Evolutionary conservation across 2,329 filamentous ascomycete genomes (phyloP).

Genomic region (Fusarium sp.): DNA sequence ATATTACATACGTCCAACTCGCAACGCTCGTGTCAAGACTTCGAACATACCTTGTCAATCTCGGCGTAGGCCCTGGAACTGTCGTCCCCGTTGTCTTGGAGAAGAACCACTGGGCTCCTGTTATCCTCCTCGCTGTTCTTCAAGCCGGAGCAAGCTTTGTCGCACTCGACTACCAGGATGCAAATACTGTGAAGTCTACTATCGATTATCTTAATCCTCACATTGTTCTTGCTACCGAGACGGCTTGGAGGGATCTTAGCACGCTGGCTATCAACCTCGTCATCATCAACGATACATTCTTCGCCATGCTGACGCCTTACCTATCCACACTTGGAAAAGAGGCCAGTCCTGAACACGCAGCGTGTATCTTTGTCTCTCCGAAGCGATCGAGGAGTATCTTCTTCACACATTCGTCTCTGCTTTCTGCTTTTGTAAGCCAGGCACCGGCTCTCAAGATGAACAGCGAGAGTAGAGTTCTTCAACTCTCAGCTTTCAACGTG

Average conservation of each 20-base stretch:
- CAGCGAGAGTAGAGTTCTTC: slow-evolving; percentile 68
- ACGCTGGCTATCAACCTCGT: slow-evolving; percentile 59
- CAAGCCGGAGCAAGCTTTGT: slow-evolving; percentile 71
- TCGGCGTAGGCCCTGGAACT: slow-evolving; percentile 66
- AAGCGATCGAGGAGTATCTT: slow-evolving; percentile 72
- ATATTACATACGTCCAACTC: slow-evolving; percentile 60
- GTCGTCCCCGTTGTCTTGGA: slow-evolving; percentile 78
- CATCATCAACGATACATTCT: slow-evolving; percentile 60
- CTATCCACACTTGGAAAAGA: slow-evolving; percentile 51
- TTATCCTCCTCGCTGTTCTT: slow-evolving; percentile 78
- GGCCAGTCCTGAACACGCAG: slow-evolving; percentile 63
- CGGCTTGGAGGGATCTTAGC: slow-evolving; percentile 58
- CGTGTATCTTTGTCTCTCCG: slow-evolving; percentile 74
- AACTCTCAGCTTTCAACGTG: slow-evolving; percentile 69
- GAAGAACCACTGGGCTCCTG: slow-evolving; percentile 77
- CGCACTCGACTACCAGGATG: slow-evolving; percentile 64
- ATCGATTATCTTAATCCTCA: slow-evolving; percentile 61
- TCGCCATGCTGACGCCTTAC: slow-evolving; percentile 55
- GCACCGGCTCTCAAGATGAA: slow-evolving; percentile 65
- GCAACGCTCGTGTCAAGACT: slow-evolving; percentile 57
- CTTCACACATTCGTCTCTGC: slow-evolving; percentile 72
- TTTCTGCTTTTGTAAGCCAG: slow-evolving; percentile 68
- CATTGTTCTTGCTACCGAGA: slow-evolving; percentile 63
- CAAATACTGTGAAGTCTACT: slow-evolving; percentile 59
- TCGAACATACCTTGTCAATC: slow-evolving; percentile 63